Base-by-base conservation (phyloP, 768 basidiomycete species). In the Rubroboletus pulcherrimus region DNA sequence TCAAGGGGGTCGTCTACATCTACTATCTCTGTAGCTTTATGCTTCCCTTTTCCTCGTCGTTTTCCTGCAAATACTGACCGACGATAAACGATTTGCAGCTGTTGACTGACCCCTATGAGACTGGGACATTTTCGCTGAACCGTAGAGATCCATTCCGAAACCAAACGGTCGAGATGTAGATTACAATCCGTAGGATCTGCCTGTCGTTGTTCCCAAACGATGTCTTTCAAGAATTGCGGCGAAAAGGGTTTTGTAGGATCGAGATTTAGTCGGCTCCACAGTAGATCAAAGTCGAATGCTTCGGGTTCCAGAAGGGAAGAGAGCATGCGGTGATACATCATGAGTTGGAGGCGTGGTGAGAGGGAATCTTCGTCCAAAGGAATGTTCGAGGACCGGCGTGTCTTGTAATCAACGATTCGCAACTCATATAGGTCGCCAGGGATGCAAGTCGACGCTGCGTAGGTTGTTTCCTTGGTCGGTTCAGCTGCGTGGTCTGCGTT, bases 281-380 rank as follows among this genome's bases (percentile, higher is more conserved):
- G 60, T 0, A 64, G 51, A 24, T 67, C 44, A 62, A 86, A 89
- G 60, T 85, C 77, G 55, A 84, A 80, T 0, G 62, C 49, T 37
- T 59, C 58, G 1, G 75, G 75, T 4, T 78, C 69, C 19, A 85
- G 66, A 12, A 90, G 71, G 4, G 72, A 70, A 21, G 76, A 74
- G 37, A 93, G 75, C 49, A 93, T 80, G 17, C 82, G 81, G 61
- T 81, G 79, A 64, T 93, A 93, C 37, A 91, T 71, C 86, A 90
- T 90, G 5, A 92, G 77, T 66, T 93, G 91, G 35, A 91, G 71
- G 7, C 81, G 80, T 0, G 89, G 77, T 1, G 83, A 66, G 14
- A 79, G 66, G 0, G 82, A 77, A 58, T 91, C 89, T 39, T 78
- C 75, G 14, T 83, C 75, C 4, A 75, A 66, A 2, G 90, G 89